Evolutionary conservation across 495 filamentous ascomycete species (phyloP), one percentile per base, ranked within the genome.

Genomic region (Podospora sp.): DNA sequence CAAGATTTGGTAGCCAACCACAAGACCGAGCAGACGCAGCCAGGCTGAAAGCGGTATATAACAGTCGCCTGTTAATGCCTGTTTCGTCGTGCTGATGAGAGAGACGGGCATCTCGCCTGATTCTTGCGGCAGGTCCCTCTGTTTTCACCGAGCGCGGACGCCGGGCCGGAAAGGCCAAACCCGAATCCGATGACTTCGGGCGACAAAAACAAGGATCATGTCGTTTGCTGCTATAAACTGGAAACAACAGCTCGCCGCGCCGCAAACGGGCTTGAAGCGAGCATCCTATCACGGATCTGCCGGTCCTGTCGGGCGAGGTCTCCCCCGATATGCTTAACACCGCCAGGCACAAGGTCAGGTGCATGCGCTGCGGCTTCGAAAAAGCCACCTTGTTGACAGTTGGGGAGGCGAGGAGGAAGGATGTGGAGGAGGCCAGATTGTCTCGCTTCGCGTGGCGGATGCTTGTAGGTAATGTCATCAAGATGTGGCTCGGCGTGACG

Each of bases 1-100:
- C 55, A 16, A 66, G 40, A 27, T 33, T 33, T 50, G 64, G 64
- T 66, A 60, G 64, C 64, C 64, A 66, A 60, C 64, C 64, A 66
- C 22, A 65, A 22, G 29, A n/a, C 63, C 12, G 27, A 35, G 40
- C 36, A 25, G 6, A 55, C 26, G 35, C 12, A 33, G 29, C 64
- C 59, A 26, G 55, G 46, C 57, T 60, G 64, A 66, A 51, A 35
- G 21, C 12, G 51, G 29, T 8, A n/a, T 61, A 66, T 66, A 61
- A 49, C 21, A 22, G 24, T 36, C 57, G 36, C 26, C 25, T 52
- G 57, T 52, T 66, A 66, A 61, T 60, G 46, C 65, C 65, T 60
- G 21, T 66, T 53, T 18, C 25, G 65, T 18, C 25, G 65, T 52
- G 26, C 35, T 36, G 16, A 18, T 26, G 7, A 35, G n/a, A 25